Base-by-base conservation (phyloP, 306 rosid genomes). In the Castanea sativa region DNA sequence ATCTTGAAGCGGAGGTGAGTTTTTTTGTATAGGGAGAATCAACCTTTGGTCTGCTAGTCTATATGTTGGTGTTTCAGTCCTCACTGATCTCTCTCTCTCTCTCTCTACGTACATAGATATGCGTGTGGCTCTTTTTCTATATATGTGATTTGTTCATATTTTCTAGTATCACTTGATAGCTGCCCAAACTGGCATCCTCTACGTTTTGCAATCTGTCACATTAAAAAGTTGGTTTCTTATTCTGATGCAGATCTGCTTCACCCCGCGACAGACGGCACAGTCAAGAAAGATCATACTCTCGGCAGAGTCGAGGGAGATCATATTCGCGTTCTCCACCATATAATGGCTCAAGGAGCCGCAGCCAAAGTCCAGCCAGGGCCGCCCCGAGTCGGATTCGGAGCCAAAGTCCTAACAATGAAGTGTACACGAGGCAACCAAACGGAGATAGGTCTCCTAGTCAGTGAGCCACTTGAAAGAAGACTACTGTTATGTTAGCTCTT, bases 231-330 rank as follows among this genome's bases (percentile, higher is more conserved):
- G 41, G 20, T 77, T 49, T 33, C 74, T 57, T 74, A 30, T 73
- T 73, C 12, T 29, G 81, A 74, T 59, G 79, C 83, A 96, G 99
- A 77, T 93, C 99, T 20, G 73, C 74, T 10, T 89, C 99, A 16
- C 98, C 98, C 3, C 88, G 74, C 61, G 99, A 76, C 35, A 87
- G 89, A 89, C 87, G 90, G 79, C 81, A 84, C 76, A 89, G 90
- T 61, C 85, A 90, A 41, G 99, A 89, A 84, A 85, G 89, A 78
- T 87, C 96, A 5, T 80, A 78, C 79, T 81, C 91, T 5, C 90
- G 27, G 5, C 95, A 76, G 35, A 82, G 88, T 80, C 81, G 89
- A 27, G 91, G 85, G 73, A 88, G 89, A 77, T 87, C 92, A 10
- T 88, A 64, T 83, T 86, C 97, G 14, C 91, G 83, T 21, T 87